Base-by-base conservation (phyloP, 805 yeast genomes). In the Clavispora phyllophila region DNA sequence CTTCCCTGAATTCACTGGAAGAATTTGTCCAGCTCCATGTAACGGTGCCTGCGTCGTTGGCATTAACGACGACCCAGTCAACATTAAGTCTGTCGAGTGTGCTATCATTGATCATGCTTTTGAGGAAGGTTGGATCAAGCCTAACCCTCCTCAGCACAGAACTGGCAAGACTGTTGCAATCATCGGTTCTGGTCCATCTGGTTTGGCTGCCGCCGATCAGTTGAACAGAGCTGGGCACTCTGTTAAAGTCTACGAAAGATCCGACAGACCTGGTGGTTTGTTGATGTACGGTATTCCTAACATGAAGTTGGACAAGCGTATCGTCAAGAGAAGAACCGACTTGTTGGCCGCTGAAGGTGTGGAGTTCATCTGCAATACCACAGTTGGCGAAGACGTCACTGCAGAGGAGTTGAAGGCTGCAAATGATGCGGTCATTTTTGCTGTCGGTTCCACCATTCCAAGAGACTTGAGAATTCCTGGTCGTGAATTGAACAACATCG, bases 271-370 rank as follows among this genome's bases (percentile, higher is more conserved):
- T 38, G 99, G 99, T 75, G 99, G 99, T 44, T 75, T 91, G 62
- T 68, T 91, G 70, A 93, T 93, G 98, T 91, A 91, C 66, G 99
- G 99, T 79, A 91, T 91, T 68, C 99, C 99, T 55, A 91, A 91
- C 75, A 91, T 91, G 99, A 91, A 91, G 73, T 76, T 91, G 56
- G 99, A 91, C 68, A 91, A 91, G 75, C 73, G 82, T 19, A 79
- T 93, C 61, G 96, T 91, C 46, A 86, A 88, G 72, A 82, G 98
- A 62, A 88, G 98, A 75, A 77, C 93, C 44, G 95, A 91, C 61
- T 73, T 93, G 62, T 71, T 91, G 75, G 85, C 76, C 24, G 96
- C 87, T 36, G 96, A 91, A 65, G 99, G 99, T 41, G 73, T 91
- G 55, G 76, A 77, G 20, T 88, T 91, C 58, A 74, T 84, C 35